Percentiles rank a stretch among this genome's conserved stretches.
Evolutionary conservation across 768 basidiomycete species (phyloP).

Genomic region (Mycena venus): DNA sequence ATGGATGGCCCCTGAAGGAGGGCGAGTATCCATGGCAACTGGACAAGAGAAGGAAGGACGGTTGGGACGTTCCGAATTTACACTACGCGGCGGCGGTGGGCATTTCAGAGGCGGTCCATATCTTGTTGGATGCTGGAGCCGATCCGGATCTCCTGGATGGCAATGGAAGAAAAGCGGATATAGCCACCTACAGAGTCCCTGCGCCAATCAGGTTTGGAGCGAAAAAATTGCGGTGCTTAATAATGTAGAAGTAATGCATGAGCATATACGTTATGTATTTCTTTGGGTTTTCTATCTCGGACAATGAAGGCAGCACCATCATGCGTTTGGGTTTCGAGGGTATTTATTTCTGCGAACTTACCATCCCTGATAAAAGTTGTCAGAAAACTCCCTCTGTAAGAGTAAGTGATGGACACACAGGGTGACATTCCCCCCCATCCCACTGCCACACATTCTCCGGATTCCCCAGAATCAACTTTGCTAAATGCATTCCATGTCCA

Average conservation of each 20-base stretch:
- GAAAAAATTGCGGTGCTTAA: neutral
- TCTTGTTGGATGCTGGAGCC: conserved; percentile 9
- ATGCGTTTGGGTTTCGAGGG: too few relatives aligned
- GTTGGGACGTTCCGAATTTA: conserved; percentile 21
- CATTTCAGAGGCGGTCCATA: neutral
- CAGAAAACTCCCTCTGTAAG: too few relatives aligned
- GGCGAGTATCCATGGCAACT: neutral
- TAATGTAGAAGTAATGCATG: too few relatives aligned
- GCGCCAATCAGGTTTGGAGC: neutral
- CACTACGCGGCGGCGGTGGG: conserved; percentile 5
- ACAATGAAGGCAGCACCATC: too few relatives aligned
- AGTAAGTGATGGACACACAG: neutral
- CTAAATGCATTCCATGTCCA: neutral
- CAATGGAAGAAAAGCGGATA: neutral
- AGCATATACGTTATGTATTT: too few relatives aligned
- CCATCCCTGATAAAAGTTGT: too few relatives aligned
- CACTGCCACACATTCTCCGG: neutral
- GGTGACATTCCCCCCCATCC: conserved; percentile 26
- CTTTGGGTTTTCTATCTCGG: too few relatives aligned
- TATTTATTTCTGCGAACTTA: too few relatives aligned
- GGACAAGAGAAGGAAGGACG: neutral
- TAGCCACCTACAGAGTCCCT: neutral
- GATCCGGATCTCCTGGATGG: neutral
- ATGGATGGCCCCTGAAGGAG: conserved; percentile 11
- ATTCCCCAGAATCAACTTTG: conserved; percentile 1